Evolutionary conservation across 139 green algal species (phyloP), one percentile per base, ranked within the genome.

Genomic region (Nannochloris sp.): DNA sequence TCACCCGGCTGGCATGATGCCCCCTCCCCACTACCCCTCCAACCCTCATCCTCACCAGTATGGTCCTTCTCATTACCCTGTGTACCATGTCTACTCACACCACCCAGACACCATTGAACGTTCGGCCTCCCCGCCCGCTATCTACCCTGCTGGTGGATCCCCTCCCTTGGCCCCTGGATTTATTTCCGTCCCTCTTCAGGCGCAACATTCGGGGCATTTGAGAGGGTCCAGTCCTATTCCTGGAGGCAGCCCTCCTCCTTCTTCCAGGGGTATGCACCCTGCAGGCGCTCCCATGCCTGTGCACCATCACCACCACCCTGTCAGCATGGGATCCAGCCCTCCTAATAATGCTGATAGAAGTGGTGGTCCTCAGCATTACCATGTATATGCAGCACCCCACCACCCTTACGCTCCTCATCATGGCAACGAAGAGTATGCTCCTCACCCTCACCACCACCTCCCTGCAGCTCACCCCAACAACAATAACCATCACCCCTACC

Each of bases 111-210:
- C 30, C 24, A 8, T n/a, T 19, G 56, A 54, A 8, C 24, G 56
- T 0, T 64, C 24, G 14, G n/a, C 24, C 61, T 32, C 14, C 5
- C 37, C 37, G 10, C 30, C 60, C 0, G 34, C 61, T 57, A 56
- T 71, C n/a, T 76, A 66, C 62, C 62, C 62, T 36, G 47, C 37
- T 8, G 70, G 70, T 36, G 70, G 70, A 24, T 76, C 70, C 2
- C 70, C 69, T 2, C 70, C 70, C 3, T 42, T 76, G 54, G 60
- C 47, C 38, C 61, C 70, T n/a, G 70, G 70, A 14, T 76, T 76
- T 58, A 70, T 76, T 5, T 47, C 25, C n/a, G 45, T 70, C 4
- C 63, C 63, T 13, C 9, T 64, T 14, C 13, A 48, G n/a, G n/a
- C n/a, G n/a, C n/a, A n/a, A n/a, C n/a, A n/a, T n/a, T n/a, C n/a